Conservation (phyloP, 805 yeast genomes). For the Barnettozyma botsteinii region DNA sequence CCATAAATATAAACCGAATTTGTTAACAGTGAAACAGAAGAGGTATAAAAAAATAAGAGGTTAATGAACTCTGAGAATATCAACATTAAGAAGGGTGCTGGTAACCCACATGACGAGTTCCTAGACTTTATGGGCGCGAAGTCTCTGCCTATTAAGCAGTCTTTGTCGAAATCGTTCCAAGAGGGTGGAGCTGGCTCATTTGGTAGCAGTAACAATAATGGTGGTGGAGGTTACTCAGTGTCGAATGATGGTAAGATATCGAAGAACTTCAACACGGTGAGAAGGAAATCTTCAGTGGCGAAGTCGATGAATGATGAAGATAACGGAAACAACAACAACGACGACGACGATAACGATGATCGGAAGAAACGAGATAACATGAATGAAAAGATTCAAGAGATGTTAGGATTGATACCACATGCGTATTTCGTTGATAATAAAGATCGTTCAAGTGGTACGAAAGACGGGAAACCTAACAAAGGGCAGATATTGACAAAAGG, state of each 20-base stretch:
- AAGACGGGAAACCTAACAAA: slow-evolving; percentile 80
- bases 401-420: slow-evolving; percentile 39
- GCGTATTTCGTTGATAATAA: slow-evolving; percentile 38
- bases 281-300: slow-evolving; percentile 19
- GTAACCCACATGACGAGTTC: slow-evolving; percentile 9
- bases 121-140: slow-evolving; percentile 10
- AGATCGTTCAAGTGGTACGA: slow-evolving; percentile 56
- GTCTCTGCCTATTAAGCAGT: slow-evolving; percentile 24
- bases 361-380: slow-evolving; percentile 50
- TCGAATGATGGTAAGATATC: slow-evolving; percentile 20
- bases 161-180: slow-evolving; percentile 21
- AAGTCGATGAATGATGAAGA: slow-evolving; percentile 8
- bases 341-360: slow-evolving; percentile 32
- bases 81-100: slow-evolving; percentile 4
- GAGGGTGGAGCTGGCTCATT: slow-evolving; percentile 8
- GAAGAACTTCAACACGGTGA: slow-evolving; percentile 11
- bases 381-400: slow-evolving; percentile 52
- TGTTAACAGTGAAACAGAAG: no score
- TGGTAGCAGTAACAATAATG: neutral
- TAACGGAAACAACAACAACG: slow-evolving; percentile 23
- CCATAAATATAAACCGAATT: no score
- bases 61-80: slow-evolving; percentile 3
- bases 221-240: neutral
- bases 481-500: slow-evolving; percentile 75
- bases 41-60: no score